Base-by-base conservation (phyloP, 192 early-diverging fungal species). In the Coemansia sp. region DNA sequence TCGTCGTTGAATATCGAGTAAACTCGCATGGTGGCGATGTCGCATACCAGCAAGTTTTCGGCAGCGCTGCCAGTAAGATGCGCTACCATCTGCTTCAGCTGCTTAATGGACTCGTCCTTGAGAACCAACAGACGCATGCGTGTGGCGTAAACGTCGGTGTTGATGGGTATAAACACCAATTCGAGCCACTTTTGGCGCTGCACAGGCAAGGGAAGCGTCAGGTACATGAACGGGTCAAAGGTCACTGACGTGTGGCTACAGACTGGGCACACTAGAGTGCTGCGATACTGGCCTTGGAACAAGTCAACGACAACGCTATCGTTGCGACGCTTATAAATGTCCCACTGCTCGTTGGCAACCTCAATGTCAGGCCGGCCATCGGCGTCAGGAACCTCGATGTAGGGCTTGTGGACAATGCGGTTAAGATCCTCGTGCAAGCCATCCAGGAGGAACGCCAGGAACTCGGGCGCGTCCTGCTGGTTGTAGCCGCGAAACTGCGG, bases 351-450 rank as follows among this genome's bases (percentile, higher is more conserved):
- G 16, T 78, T 73, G 8, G 93, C 93, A 34, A 95, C 86, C 43
- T 88, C 92, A 16, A 71, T 71, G 68, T 94, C 91, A 29, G 87
- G 79, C 71, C 84, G 73, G 6, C 87, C 88, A 47, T 89, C 84
- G 39, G 89, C 89, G 62, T 95, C 93, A n/a, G 92, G 91, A 9
- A 86, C 74, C 66, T 95, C 91, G 29, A 93, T 85, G 74, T 93
- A 95, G 1, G 91, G 92, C 57, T 93, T 95, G 52, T 90, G 87
- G 52, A 81, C 52, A 43, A 95, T 92, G 15, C 93, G 85, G 73
- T 95, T 95, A 49, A 95, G 79, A 46, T 95, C 94, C 70, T 95
- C 94, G 71, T 95, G 94, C 53, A 95, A 73, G 0, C 93, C 92
- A 72, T 95, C 94, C 20, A 95, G 80, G 36, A 95, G 76, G 47